phyloP scores from a whole-genome alignment of 1,284 basidiomycete genomes.

The Boletus sp. region DNA sequence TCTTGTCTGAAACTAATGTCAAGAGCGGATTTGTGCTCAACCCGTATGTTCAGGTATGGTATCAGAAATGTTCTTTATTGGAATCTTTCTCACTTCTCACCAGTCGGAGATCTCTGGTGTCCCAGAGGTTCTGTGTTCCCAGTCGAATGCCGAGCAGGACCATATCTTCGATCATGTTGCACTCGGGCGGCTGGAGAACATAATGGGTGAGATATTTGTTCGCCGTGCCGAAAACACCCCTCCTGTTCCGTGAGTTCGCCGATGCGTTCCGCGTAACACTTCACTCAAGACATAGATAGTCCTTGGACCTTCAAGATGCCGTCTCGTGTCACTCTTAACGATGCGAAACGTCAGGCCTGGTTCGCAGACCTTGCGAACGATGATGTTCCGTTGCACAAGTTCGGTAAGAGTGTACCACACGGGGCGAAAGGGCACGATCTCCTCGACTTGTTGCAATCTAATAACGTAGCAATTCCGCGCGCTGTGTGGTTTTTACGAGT shows the following conservation, averaged over 20 bases:
- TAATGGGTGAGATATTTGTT: constrained; percentile 77
- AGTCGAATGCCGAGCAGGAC: constrained; percentile 51
- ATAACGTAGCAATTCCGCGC: constrained; percentile 79
- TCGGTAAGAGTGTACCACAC: constrained; percentile 90
- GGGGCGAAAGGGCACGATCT: constrained; percentile 90
- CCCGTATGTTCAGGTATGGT: constrained; percentile 55
- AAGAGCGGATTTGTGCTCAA: constrained; percentile 72
- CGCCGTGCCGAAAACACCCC: constrained; percentile 56
- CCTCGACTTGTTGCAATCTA: constrained; percentile 80
- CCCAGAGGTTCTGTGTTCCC: constrained; percentile 55
- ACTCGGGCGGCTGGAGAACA: constrained; percentile 66
- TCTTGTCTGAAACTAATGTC: constrained; percentile 72
- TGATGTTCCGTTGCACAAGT: constrained; percentile 79
- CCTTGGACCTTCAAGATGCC: constrained; percentile 79
- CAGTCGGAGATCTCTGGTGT: constrained; percentile 24
- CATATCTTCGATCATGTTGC: constrained; percentile 50
- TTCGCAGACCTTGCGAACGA: constrained; percentile 90
- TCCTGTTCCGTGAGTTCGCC: constrained; percentile 54
- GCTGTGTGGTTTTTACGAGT: constrained; percentile 96
- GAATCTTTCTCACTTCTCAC: constrained; percentile 21
- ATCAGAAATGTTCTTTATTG: not conserved
- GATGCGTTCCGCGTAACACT: too few species aligned
- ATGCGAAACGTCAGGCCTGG: constrained; percentile 84
- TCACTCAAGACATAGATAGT: constrained; percentile 39
- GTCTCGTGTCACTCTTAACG: constrained; percentile 85